Conservation (phyloP, 2,329 filamentous ascomycete genomes). For the Trichoderma arundinaceum region DNA sequence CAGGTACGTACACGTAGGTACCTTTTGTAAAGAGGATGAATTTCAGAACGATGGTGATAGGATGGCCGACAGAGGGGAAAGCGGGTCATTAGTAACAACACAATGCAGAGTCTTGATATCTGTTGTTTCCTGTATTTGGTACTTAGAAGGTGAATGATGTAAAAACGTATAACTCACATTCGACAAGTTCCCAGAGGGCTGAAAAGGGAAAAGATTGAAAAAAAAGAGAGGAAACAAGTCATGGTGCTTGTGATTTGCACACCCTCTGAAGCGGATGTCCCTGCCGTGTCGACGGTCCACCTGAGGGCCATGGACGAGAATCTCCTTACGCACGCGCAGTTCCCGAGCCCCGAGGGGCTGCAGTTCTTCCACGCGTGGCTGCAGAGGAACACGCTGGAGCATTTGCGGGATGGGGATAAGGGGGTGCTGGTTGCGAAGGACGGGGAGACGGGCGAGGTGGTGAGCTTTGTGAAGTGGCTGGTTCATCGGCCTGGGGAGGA, state of each 20-base stretch:
- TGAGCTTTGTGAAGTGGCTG: conserved; percentile 48
- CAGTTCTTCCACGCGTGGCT: conserved; percentile 43
- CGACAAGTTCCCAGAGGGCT: no score
- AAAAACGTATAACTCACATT: no score
- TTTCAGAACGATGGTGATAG: background rate
- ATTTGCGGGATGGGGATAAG: conserved; percentile 39
- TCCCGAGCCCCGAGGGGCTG: conserved; percentile 44
- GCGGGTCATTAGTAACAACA: background rate
- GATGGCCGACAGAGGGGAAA: background rate
- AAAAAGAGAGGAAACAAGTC: background rate
- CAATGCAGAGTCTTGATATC: no score
- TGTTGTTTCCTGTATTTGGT: no score
- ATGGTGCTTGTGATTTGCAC: conserved; percentile 41
- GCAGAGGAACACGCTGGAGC: conserved; percentile 40
- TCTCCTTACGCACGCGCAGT: conserved; percentile 48
- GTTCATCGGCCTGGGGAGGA: conserved; percentile 36
- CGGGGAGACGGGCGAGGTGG: conserved; percentile 39
- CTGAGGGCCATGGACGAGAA: conserved; percentile 49
- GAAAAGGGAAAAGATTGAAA: background rate
- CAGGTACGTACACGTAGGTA: background rate
- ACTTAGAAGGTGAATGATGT: no score
- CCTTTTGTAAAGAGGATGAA: background rate
- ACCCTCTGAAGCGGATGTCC: conserved; percentile 38
- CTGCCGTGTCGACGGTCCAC: conserved; percentile 43
- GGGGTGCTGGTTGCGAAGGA: conserved; percentile 46